Conservation (phyloP, 768 basidiomycete species). For the Termitomyces eurrhizus region DNA sequence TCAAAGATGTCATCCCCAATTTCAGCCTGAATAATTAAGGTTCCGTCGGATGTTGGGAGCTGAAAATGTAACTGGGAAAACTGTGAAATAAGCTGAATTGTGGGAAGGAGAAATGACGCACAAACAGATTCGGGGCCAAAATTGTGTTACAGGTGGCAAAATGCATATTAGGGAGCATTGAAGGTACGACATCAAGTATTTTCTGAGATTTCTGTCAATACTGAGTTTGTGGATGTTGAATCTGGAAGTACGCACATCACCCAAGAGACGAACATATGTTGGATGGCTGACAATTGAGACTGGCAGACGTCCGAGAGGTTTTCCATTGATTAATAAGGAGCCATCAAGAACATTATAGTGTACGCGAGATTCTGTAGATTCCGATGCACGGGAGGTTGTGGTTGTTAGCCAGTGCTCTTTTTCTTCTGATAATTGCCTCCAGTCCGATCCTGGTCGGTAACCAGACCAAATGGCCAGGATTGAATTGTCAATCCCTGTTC, state of each 20-base stretch:
- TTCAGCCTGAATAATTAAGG: slow-evolving; percentile 28
- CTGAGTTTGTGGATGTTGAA: neutral
- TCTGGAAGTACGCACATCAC: neutral
- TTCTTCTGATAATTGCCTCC: neutral
- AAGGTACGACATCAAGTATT: neutral
- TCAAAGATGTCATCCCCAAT: slow-evolving; percentile 19
- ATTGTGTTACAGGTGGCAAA: neutral
- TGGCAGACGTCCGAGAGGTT: neutral
- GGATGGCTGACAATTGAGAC: neutral
- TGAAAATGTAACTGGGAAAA: slow-evolving; percentile 27
- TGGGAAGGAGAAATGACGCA: neutral
- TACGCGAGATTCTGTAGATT: neutral
- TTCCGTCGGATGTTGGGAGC: slow-evolving; percentile 11
- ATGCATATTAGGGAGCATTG: neutral
- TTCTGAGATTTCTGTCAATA: neutral
- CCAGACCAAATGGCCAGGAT: neutral
- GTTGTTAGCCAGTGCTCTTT: neutral
- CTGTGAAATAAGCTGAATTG: neutral
- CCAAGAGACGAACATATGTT: neutral
- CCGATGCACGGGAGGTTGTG: neutral
- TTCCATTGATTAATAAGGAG: neutral
- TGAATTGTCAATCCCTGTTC: neutral
- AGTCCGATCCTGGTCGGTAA: neutral
- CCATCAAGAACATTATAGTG: neutral
- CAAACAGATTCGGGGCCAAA: neutral